Conservation (phyloP, 2,329 filamentous ascomycete species). For the Fusarium clavum region DNA sequence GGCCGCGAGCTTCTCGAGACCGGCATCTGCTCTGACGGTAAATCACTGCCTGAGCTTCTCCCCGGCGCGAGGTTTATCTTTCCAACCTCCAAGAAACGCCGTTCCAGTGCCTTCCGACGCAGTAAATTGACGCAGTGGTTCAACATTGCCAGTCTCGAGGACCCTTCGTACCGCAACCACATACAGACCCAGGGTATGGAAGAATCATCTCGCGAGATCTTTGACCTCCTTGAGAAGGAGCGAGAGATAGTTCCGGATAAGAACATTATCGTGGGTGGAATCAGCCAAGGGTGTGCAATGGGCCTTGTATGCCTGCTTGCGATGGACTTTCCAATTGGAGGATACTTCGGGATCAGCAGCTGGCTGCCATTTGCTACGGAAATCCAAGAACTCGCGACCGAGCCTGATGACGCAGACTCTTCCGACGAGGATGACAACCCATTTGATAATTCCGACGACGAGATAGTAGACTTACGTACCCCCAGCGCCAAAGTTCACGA, state of each 20-base stretch:
- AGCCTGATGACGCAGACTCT: neutral
- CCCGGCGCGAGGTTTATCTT: constrained; percentile 62
- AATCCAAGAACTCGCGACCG: constrained; percentile 46
- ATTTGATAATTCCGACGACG: constrained; percentile 36
- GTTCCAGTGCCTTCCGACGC: constrained; percentile 57
- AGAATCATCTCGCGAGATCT: constrained; percentile 54
- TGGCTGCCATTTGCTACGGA: constrained; percentile 57
- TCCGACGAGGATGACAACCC: constrained; percentile 36
- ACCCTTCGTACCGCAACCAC: constrained; percentile 56
- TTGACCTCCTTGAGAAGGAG: constrained; percentile 52
- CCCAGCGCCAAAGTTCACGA: constrained; percentile 43
- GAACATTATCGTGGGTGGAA: constrained; percentile 62
- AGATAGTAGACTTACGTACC: neutral
- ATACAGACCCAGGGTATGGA: constrained; percentile 58
- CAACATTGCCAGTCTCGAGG: constrained; percentile 56
- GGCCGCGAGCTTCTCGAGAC: constrained; percentile 50
- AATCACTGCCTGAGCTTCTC: constrained; percentile 49
- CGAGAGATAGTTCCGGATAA: constrained; percentile 40
- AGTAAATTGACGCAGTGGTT: constrained; percentile 64
- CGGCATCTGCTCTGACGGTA: constrained; percentile 40
- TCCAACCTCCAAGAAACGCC: constrained; percentile 59
- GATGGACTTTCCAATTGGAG: constrained; percentile 53
- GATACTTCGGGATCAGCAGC: constrained; percentile 61
- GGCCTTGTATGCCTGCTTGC: constrained; percentile 56
- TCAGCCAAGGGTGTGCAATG: constrained; percentile 66